Percentiles rank a stretch among this genome's conserved stretches.
These are phyloP conservation scores for Solanum infundibuliforme DNA, from an alignment of 257 asterid genomes.

Conservation along the genomic window DNA sequence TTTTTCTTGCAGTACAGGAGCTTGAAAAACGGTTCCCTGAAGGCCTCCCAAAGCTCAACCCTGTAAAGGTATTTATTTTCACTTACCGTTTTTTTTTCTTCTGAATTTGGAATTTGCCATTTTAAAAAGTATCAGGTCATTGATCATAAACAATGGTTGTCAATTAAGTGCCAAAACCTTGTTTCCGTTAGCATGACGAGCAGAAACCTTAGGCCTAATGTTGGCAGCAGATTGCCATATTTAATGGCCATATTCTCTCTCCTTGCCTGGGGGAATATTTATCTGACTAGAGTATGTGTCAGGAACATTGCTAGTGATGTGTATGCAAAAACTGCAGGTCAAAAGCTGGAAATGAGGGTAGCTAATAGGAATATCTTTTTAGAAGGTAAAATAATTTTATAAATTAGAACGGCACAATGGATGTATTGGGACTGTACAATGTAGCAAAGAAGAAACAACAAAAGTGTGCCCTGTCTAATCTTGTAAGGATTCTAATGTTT, in stretches of 20 bases:
- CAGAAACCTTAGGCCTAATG: background rate
- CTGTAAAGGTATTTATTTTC: slow-evolving; percentile 56
- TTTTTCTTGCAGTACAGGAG: slow-evolving; percentile 70
- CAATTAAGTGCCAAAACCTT: background rate
- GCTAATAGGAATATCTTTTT: background rate
- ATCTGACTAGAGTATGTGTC: background rate
- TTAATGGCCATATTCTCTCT: background rate
- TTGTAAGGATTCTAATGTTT: background rate
- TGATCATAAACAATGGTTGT: background rate
- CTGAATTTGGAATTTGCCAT: background rate
- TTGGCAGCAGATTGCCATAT: background rate
- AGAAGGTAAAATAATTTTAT: background rate
- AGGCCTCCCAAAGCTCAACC: slow-evolving; percentile 90
- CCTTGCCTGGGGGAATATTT: background rate
- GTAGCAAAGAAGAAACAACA: background rate
- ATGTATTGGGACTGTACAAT: background rate
- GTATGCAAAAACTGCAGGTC: background rate
- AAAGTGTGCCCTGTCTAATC: background rate
- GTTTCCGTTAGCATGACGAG: background rate
- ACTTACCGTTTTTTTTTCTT: background rate
- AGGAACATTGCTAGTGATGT: background rate
- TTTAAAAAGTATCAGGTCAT: background rate
- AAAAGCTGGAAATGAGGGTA: background rate
- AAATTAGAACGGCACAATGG: background rate
- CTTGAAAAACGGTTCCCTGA: slow-evolving; percentile 84